Percentiles rank a stretch among this genome's conserved stretches.
These are phyloP conservation scores for Mycena kentingensis DNA, from an alignment of 768 basidiomycete genomes.

Conservation along the genomic window DNA sequence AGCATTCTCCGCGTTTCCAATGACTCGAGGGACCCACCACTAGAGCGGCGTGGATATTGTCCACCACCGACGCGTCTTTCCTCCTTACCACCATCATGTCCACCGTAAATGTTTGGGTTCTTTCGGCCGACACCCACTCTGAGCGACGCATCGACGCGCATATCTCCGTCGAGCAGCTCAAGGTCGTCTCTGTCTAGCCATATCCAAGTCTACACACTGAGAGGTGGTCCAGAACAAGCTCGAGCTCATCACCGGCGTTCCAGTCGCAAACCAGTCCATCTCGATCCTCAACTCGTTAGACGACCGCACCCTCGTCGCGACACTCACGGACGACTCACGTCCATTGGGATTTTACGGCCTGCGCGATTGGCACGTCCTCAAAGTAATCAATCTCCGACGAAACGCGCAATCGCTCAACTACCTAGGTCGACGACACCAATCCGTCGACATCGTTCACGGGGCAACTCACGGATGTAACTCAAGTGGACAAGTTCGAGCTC, in stretches of 20 bases:
- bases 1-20: too few species aligned
- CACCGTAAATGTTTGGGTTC: constrained; percentile 70
- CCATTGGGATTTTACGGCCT: constrained; percentile 76
- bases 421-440: constrained; percentile 72
- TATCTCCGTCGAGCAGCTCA: constrained; percentile 75
- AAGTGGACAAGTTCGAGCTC: constrained; percentile 93
- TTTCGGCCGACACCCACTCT: constrained; percentile 86
- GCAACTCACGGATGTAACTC: constrained; percentile 79
- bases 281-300: constrained; percentile 60
- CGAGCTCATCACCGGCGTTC: constrained; percentile 90
- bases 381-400: constrained; percentile 44
- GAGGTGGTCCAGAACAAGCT: constrained; percentile 62
- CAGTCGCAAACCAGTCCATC: constrained; percentile 70
- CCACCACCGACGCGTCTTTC: too few species aligned
- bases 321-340: constrained; percentile 66
- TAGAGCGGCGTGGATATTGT: too few species aligned
- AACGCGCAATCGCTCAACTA: constrained; percentile 5
- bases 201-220: constrained; percentile 18
- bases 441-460: constrained; percentile 78
- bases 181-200: constrained; percentile 51
- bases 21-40: too few species aligned
- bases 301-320: constrained; percentile 49
- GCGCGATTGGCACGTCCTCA: constrained; percentile 76
- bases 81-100: constrained; percentile 35
- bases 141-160: constrained; percentile 84